Evolutionary conservation across 2,329 filamentous ascomycete species (phyloP).

Genomic region (Penicillium hesseltinei): DNA sequence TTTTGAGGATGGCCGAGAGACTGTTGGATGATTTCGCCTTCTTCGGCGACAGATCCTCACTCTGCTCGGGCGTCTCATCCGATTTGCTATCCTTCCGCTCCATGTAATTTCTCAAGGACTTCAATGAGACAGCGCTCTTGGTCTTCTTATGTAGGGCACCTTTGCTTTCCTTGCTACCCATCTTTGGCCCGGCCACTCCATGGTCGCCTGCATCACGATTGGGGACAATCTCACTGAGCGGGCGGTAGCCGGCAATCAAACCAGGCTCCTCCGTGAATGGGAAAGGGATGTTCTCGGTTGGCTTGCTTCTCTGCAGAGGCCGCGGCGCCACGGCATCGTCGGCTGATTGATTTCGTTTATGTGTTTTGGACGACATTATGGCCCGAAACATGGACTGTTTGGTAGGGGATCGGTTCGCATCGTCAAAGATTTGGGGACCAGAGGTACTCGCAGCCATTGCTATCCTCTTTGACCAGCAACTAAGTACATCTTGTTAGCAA

Average conservation of each 20-base stretch:
- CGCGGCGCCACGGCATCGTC: constrained; percentile 29
- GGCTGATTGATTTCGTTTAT: constrained; percentile 48
- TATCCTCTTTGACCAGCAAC: constrained; percentile 33
- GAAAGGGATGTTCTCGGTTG: constrained; percentile 38
- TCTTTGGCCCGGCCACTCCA: constrained; percentile 33
- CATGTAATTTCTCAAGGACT: constrained; percentile 48
- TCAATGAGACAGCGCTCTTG: constrained; percentile 54
- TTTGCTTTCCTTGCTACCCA: constrained; percentile 38
- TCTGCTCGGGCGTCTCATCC: constrained; percentile 34
- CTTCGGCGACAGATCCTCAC: constrained; percentile 50
- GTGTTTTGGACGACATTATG: constrained; percentile 51
- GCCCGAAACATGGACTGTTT: constrained; percentile 53
- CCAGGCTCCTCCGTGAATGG: constrained; percentile 53
- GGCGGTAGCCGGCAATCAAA: constrained; percentile 33
- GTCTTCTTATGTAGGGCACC: constrained; percentile 52
- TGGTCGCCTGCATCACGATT: constrained; percentile 35
- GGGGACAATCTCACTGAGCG: constrained; percentile 40
- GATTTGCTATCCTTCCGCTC: constrained; percentile 45
- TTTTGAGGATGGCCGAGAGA: constrained; percentile 71
- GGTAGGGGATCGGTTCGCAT: constrained; percentile 34
- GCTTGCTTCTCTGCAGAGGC: constrained; percentile 42
- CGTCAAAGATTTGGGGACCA: constrained; percentile 38
- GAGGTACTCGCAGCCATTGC: constrained; percentile 36
- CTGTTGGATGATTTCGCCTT: constrained; percentile 84
- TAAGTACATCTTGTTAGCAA: constrained; percentile 23